Percentiles rank a stretch among this genome's conserved stretches.
Conservation (phyloP, 805 yeast genomes). For the Candida anglica region DNA sequence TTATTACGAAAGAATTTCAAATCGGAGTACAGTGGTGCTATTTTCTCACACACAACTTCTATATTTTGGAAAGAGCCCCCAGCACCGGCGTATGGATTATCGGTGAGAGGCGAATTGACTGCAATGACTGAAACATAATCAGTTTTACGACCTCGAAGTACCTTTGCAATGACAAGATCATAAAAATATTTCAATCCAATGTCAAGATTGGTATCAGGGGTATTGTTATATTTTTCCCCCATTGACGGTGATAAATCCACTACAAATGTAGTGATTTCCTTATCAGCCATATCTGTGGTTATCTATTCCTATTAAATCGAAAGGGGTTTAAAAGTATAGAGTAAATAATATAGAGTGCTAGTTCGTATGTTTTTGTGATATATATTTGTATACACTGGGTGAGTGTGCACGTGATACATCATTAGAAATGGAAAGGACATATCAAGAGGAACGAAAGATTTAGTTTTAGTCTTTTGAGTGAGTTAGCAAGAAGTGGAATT, state of each 20-base stretch:
- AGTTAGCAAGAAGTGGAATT: no score
- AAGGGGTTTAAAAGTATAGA: no score
- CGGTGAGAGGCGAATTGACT: constrained; percentile 17
- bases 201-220: constrained; percentile 20
- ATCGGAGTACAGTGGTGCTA: constrained; percentile 14
- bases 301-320: no score
- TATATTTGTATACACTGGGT: no score
- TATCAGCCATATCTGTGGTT: constrained; percentile 36
- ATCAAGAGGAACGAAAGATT: no score
- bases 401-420: no score
- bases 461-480: no score
- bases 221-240: constrained; percentile 30
- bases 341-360: no score
- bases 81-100: constrained; percentile 8
- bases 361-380: no score
- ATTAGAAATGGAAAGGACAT: no score
- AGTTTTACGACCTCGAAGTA: constrained; percentile 30
- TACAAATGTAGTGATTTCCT: constrained; percentile 44
- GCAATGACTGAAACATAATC: constrained; percentile 34
- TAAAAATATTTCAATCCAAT: constrained; percentile 39
- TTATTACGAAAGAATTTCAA: constrained; percentile 9
- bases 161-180: constrained; percentile 27
- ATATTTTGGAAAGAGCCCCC: constrained; percentile 14
- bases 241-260: constrained; percentile 47
- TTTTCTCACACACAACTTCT: constrained; percentile 14